Conservation (phyloP, 73 alveolate species). For the Paraurostyla sp. region DNA sequence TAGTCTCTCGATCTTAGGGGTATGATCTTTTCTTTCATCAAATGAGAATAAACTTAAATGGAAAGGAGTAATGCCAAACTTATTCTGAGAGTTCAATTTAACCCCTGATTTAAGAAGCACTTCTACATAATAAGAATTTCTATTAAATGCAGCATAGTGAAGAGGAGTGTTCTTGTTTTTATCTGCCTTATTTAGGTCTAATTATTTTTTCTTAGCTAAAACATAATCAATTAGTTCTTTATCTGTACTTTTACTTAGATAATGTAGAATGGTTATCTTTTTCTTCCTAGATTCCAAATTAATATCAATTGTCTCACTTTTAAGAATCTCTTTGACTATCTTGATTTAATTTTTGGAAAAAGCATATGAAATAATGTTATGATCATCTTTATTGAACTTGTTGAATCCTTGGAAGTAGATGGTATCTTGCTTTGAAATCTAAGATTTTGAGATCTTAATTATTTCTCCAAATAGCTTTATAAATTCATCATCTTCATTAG, state of each 20-base stretch:
- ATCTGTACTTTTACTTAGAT: not conserved
- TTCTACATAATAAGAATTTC: conserved; percentile 14
- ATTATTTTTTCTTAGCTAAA: not conserved
- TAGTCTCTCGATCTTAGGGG: conserved; percentile 39
- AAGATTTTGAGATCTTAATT: too few relatives aligned
- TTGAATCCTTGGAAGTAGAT: not conserved
- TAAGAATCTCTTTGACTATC: not conserved
- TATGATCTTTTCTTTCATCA: conserved; percentile 28
- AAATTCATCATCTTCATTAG: too few relatives aligned
- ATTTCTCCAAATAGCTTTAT: too few relatives aligned
- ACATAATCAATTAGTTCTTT: conserved; percentile 11
- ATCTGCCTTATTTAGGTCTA: conserved; percentile 5
- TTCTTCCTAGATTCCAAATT: not conserved
- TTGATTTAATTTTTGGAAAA: not conserved
- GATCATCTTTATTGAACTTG: not conserved
- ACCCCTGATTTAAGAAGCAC: not conserved
- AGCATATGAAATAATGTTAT: not conserved
- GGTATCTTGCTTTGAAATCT: too few relatives aligned
- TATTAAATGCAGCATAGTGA: conserved; percentile 57
- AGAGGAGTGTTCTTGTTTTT: conserved; percentile 54
- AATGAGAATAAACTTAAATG: conserved; percentile 29
- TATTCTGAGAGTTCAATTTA: not conserved
- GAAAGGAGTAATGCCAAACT: conserved; percentile 57
- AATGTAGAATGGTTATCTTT: not conserved
- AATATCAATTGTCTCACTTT: not conserved